Percentiles rank a stretch among this genome's conserved stretches.
Conservation (phyloP, 345 rosid genomes). For the Eucalyptus polybractea region DNA sequence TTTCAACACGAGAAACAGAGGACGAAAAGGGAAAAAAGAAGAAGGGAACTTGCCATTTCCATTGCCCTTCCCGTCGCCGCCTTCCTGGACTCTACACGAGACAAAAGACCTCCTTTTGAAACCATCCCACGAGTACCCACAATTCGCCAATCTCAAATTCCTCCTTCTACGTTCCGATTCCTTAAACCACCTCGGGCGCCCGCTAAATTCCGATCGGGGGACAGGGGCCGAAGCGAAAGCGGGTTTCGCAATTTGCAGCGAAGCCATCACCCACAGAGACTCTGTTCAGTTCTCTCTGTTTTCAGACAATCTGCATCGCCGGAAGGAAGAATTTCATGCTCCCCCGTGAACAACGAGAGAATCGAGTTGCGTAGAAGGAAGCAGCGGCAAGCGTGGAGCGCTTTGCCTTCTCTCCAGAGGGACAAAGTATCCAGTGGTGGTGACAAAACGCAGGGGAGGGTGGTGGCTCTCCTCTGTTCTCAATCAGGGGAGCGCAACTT, state of each 20-base stretch:
- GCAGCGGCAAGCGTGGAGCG: neutral
- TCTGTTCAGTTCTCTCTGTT: neutral
- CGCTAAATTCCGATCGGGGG: slow-evolving; percentile 15
- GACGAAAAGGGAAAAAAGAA: neutral
- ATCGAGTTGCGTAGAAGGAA: neutral
- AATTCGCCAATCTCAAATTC: neutral
- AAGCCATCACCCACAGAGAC: slow-evolving; percentile 22
- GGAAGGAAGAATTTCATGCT: neutral
- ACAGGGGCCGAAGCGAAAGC: slow-evolving; percentile 28
- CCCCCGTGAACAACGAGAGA: neutral
- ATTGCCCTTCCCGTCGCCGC: slow-evolving; percentile 42
- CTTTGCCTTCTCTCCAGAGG: neutral
- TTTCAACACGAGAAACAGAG: neutral
- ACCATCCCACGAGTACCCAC: neutral
- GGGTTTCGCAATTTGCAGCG: slow-evolving; percentile 26
- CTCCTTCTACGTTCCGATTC: slow-evolving; percentile 20
- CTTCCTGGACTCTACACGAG: slow-evolving; percentile 25
- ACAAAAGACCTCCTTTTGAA: slow-evolving; percentile 9
- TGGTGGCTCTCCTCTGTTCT: neutral
- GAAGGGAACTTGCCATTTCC: slow-evolving; percentile 24
- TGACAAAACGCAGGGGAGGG: neutral
- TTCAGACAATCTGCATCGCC: neutral
- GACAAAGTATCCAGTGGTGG: neutral
- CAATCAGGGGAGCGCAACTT: neutral
- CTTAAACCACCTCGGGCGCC: neutral